A percentile compares a stretch with the other conserved stretches of the same genome.
Evolutionary conservation across 2,329 filamentous ascomycete genomes (phyloP).

Genomic region (Escovopsis sp.): DNA sequence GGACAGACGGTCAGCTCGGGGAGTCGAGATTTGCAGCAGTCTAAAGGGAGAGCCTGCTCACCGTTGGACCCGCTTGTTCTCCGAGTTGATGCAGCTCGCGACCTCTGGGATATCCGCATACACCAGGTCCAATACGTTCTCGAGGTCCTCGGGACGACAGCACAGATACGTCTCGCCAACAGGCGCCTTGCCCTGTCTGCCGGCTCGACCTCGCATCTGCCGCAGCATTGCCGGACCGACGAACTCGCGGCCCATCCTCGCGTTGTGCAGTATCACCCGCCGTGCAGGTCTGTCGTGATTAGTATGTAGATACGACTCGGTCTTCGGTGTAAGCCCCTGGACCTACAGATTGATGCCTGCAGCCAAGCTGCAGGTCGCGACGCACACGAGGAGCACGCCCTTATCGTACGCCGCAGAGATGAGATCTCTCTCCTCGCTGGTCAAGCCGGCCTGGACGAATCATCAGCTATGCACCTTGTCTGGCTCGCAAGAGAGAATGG

Average conservation of each 20-base stretch:
- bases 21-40: background rate
- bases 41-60: constrained; percentile 13
- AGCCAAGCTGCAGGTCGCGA: constrained; percentile 68
- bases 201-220: constrained; percentile 68
- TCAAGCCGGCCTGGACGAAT: constrained; percentile 44
- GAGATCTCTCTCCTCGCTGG: constrained; percentile 59
- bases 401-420: constrained; percentile 56
- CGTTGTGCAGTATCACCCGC: constrained; percentile 61
- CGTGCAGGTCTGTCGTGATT: constrained; percentile 36
- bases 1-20: background rate
- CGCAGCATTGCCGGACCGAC: constrained; percentile 68
- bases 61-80: constrained; percentile 55
- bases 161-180: constrained; percentile 66
- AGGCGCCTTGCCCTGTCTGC: constrained; percentile 65
- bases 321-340: background rate
- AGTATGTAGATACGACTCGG: constrained; percentile 3
- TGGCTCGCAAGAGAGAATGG: background rate
- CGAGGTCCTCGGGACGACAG: constrained; percentile 52
- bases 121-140: constrained; percentile 55
- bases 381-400: constrained; percentile 53
- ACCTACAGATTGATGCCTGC: constrained; percentile 60
- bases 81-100: constrained; percentile 51
- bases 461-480: constrained; percentile 5
- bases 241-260: constrained; percentile 60
- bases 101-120: constrained; percentile 58